Conservation (phyloP, 2,329 filamentous ascomycete genomes). For the Cladosporium sp. region DNA sequence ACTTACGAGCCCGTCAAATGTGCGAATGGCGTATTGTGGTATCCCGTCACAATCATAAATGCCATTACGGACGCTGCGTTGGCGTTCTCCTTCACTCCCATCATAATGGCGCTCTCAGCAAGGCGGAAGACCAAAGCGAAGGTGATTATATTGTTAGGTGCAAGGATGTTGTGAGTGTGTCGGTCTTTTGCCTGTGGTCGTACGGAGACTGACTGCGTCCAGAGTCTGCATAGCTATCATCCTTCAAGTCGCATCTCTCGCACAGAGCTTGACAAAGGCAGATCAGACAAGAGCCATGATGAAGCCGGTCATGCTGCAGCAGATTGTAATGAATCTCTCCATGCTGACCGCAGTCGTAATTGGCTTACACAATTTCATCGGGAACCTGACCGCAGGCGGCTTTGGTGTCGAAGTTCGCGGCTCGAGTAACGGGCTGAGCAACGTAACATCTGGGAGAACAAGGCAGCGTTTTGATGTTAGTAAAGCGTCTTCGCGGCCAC, state of each 20-base stretch:
- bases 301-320: conserved; percentile 3
- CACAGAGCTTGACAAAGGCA: neutral
- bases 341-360: neutral
- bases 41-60: neutral
- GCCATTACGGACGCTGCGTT: neutral
- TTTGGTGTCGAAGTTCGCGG: conserved; percentile 11
- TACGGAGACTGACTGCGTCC: neutral
- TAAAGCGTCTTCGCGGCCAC: neutral
- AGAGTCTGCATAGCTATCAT: neutral
- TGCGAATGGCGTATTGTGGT: neutral
- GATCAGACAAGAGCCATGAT: conserved; percentile 12
- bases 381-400: conserved; percentile 1
- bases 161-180: neutral
- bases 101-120: neutral
- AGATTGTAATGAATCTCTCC: conserved; percentile 6
- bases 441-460: neutral
- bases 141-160: neutral
- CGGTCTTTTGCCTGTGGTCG: neutral
- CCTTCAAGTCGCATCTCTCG: neutral
- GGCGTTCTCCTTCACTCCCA: neutral
- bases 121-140: neutral
- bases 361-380: conserved; percentile 8
- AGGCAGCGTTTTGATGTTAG: neutral
- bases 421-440: conserved; percentile 1
- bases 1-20: neutral